Base-by-base conservation (phyloP, 1,284 basidiomycete genomes). In the Ganoderma lingzhi region DNA sequence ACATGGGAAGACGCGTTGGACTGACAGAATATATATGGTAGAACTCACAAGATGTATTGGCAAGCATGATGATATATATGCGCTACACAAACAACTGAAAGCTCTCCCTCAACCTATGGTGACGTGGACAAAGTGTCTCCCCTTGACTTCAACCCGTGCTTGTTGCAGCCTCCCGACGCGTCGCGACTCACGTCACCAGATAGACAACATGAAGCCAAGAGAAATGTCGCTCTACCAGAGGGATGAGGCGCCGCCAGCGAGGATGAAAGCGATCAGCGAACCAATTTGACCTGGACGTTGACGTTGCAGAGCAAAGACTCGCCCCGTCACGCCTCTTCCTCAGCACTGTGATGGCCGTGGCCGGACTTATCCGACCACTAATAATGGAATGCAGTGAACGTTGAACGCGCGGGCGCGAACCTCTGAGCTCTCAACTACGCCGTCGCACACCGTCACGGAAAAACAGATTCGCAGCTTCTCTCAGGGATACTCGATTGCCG, bases 211-310 rank as follows among this genome's bases (percentile, higher is more conserved):
- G 42, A 23, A 41, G 23, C 53, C 35, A 15, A 32, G 44, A 51
- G 60, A 64, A 64, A 17, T n/a, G 44, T 71, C 45, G 44, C 23
- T 74, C 68, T 74, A 32, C 71, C 71, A 70, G 71, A 71, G 73
- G 73, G 71, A 74, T 74, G 73, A 74, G 73, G 73, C 70, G 30
- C 39, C 68, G 67, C 68, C 60, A 63, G 55, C 60, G 70, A 71
- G 64, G 69, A 67, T 28, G 30, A 72, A 9, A 68, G 68, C 66
- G 68, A 70, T 71, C 73, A 62, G 65, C 66, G 70, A 73, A 71
- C 71, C 70, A 74, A 74, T 74, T 66, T 67, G 53, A 68, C 67
- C 67, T 70, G 72, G 72, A 62, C 37, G 59, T 51, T 32, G 23
- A n/a, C n/a, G n/a, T n/a, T n/a, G 32, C 55, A 53, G 53, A 65